phyloP scores from a whole-genome alignment of 2,329 filamentous ascomycete species.

The Nakataea oryzae region DNA sequence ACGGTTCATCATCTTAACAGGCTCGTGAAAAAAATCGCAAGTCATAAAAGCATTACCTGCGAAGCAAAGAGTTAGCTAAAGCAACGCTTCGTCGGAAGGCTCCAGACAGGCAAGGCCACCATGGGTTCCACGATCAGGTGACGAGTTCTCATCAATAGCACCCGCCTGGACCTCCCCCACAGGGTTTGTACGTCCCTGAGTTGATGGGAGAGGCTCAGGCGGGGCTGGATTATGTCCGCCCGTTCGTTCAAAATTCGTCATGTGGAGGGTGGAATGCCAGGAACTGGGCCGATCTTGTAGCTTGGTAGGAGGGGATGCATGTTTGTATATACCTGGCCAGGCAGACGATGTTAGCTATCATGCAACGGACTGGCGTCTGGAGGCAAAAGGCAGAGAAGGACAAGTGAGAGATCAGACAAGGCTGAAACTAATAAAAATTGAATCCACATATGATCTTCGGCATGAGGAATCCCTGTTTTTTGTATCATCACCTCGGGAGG shows the following conservation, averaged over 20 bases:
- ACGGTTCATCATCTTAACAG: slow-evolving; percentile 35
- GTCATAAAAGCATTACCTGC: slow-evolving; percentile 16
- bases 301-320: slow-evolving; percentile 10
- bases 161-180: slow-evolving; percentile 35
- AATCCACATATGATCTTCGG: slow-evolving; percentile 57
- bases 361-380: background rate
- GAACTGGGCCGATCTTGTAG: slow-evolving; percentile 7
- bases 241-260: slow-evolving; percentile 62
- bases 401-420: slow-evolving; percentile 48
- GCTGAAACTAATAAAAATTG: slow-evolving; percentile 45
- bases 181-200: slow-evolving; percentile 53
- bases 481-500: slow-evolving; percentile 45
- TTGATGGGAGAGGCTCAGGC: slow-evolving; percentile 32
- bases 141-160: slow-evolving; percentile 57
- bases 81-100: background rate
- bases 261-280: slow-evolving; percentile 12
- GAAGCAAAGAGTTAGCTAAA: slow-evolving; percentile 11
- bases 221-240: slow-evolving; percentile 56
- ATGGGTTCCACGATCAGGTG: slow-evolving; percentile 36
- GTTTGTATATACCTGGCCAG: slow-evolving; percentile 20
- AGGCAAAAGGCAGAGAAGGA: slow-evolving; percentile 9
- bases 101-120: background rate
- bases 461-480: slow-evolving; percentile 58
- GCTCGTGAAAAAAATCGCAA: background rate
- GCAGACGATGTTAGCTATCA: slow-evolving; percentile 9